Conservation (phyloP, 495 filamentous ascomycete species). For the Talaromyces proteolyticus region DNA sequence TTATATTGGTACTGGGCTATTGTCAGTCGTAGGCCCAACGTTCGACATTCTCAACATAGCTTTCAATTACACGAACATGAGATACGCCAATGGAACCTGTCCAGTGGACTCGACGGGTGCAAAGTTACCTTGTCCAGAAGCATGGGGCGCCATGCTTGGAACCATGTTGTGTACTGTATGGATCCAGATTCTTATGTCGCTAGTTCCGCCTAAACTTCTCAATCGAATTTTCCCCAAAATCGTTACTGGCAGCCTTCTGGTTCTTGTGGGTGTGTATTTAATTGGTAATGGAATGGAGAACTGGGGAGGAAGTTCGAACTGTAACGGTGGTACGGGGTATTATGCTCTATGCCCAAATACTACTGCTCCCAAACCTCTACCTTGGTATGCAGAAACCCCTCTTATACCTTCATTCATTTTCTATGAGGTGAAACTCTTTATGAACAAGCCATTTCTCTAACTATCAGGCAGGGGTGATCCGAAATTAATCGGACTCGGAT, state of each 20-base stretch:
- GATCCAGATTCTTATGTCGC: conserved; percentile 26
- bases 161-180: conserved; percentile 53
- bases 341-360: conserved; percentile 62
- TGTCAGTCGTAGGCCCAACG: conserved; percentile 77
- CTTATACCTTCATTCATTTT: no score
- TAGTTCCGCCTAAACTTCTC: conserved; percentile 49
- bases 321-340: conserved; percentile 44
- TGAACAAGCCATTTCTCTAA: no score
- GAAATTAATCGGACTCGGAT: conserved; percentile 78
- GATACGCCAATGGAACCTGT: conserved; percentile 73
- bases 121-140: conserved; percentile 68
- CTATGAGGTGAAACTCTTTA: not conserved
- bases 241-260: conserved; percentile 72
- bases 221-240: conserved; percentile 76
- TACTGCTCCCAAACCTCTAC: conserved; percentile 63
- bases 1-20: conserved; percentile 74
- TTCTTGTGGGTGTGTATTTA: conserved; percentile 65
- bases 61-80: conserved; percentile 64
- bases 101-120: conserved; percentile 54
- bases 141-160: conserved; percentile 78
- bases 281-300: conserved; percentile 69
- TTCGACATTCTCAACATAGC: conserved; percentile 79
- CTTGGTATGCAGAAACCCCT: no score
- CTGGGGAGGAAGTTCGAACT: conserved; percentile 70
- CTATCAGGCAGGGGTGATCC: conserved; percentile 71